Conservation (phyloP, 257 asterid species). For the Knoxia roxburghii region DNA sequence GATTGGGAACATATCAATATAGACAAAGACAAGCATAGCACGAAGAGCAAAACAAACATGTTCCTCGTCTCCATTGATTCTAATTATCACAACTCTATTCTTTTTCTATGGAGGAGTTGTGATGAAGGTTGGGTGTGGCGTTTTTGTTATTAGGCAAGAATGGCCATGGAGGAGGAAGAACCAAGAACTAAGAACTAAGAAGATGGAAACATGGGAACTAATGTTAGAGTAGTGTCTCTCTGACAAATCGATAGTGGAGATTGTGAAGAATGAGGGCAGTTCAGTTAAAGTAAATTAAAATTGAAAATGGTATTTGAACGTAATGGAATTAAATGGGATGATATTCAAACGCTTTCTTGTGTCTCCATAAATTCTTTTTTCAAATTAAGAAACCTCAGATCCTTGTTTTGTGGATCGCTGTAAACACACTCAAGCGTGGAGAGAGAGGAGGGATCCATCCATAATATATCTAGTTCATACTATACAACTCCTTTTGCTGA, state of each 20-base stretch:
- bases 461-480: too few relatives aligned
- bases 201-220: neutral
- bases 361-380: constrained; percentile 17
- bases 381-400: constrained; percentile 20
- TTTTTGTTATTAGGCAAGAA: too few relatives aligned
- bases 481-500: neutral
- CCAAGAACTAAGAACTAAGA: too few relatives aligned
- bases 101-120: too few relatives aligned
- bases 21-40: constrained; percentile 10
- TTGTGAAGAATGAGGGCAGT: neutral
- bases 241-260: constrained; percentile 17
- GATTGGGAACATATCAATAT: constrained; percentile 20
- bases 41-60: constrained; percentile 15
- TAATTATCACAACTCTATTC: constrained; percentile 7
- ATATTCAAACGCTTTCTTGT: constrained; percentile 17
- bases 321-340: neutral
- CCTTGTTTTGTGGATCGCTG: constrained; percentile 78
- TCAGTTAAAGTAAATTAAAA: neutral
- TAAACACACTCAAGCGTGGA: constrained; percentile 43
- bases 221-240: too few relatives aligned
- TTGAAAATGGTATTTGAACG: too few relatives aligned
- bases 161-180: too few relatives aligned
- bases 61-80: constrained; percentile 13
- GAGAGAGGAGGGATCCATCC: constrained; percentile 3
- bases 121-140: too few relatives aligned